Percentiles rank a stretch among this genome's conserved stretches.
Evolutionary conservation across 176 grass and related monocot species (phyloP).

Genomic region (Dendrocalamus sinicus): DNA sequence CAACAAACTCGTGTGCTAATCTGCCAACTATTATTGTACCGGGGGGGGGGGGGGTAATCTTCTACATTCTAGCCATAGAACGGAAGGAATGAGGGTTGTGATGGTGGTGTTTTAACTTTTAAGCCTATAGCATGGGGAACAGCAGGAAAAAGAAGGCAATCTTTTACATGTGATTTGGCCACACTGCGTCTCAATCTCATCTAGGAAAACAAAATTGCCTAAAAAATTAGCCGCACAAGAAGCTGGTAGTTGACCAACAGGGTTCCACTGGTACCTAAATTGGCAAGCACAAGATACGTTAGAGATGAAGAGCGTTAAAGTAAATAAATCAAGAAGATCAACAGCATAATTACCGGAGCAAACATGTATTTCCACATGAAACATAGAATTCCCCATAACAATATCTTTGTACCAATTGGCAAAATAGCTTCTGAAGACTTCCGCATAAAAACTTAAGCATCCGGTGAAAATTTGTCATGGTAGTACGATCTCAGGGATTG

Average conservation of each 20-base stretch:
- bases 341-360: constrained; percentile 1
- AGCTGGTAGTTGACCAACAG: constrained; percentile 41
- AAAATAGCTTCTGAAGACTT: constrained; percentile 17
- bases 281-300: constrained; percentile 22
- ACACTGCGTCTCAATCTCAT: constrained; percentile 53
- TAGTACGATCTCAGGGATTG: constrained; percentile 60
- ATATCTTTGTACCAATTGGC: background rate
- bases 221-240: constrained; percentile 44
- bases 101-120: constrained; percentile 1
- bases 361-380: constrained; percentile 3
- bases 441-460: constrained; percentile 35
- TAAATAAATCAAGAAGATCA: constrained; percentile 20
- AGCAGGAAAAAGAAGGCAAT: constrained; percentile 31
- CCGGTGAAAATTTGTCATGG: constrained; percentile 49
- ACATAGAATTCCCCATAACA: background rate
- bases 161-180: constrained; percentile 35
- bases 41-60: background rate
- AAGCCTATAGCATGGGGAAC: constrained; percentile 14
- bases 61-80: constrained; percentile 44
- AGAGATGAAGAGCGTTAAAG: background rate
- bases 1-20: constrained; percentile 33
- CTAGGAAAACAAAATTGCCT: constrained; percentile 46
- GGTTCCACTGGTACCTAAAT: constrained; percentile 50
- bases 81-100: background rate
- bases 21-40: constrained; percentile 45